Evolutionary conservation across 2,329 filamentous ascomycete genomes (phyloP), one percentile per base, ranked within the genome.

Genomic region (Fusarium verrucosum): DNA sequence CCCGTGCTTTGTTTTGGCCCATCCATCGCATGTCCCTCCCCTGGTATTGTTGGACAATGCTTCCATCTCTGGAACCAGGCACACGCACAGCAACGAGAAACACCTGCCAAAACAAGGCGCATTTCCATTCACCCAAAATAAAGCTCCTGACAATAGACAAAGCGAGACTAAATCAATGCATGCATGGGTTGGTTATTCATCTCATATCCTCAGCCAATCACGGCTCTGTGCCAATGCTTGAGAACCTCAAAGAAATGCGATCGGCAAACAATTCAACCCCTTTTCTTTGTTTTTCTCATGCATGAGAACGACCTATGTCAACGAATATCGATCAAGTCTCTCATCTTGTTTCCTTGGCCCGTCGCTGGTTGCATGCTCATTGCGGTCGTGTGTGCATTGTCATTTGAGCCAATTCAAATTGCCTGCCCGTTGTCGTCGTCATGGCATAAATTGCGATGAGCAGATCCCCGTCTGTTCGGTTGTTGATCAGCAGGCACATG

Each of bases 361-460:
- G 54, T 42, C n/a, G 43, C 50, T 57, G 42, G 46, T 65, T 51
- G 65, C 49, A 56, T 43, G 25, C 36, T 10, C 22, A 59, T 19
- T 40, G 17, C 22, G 32, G 44, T 22, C 22, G 20, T 22, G 20
- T 22, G 35, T 38, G 50, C 62, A 63, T 58, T 62, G 32, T 45
- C 43, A 45, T 62, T 28, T 46, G 28, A 23, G 33, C 49, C 57
- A 26, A 49, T 43, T 42, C 50, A 49, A 49, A 43, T 50, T 66
- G 56, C 44, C 51, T 45, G 35, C 38, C 36, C 33, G 35, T 40
- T 25, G 44, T 44, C 53, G 58, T 56, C 62, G 58, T 66, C 53
- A 60, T 67, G 63, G 42, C 63, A 66, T 61, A 66, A 66, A 67
- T 66, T 66, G 52, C 37, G 63, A 64, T 66, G 38, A 51, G 35